Evolutionary conservation across 2,329 filamentous ascomycete species (phyloP), one percentile per base, ranked within the genome.

Genomic region (Cladosporium halotolerans): DNA sequence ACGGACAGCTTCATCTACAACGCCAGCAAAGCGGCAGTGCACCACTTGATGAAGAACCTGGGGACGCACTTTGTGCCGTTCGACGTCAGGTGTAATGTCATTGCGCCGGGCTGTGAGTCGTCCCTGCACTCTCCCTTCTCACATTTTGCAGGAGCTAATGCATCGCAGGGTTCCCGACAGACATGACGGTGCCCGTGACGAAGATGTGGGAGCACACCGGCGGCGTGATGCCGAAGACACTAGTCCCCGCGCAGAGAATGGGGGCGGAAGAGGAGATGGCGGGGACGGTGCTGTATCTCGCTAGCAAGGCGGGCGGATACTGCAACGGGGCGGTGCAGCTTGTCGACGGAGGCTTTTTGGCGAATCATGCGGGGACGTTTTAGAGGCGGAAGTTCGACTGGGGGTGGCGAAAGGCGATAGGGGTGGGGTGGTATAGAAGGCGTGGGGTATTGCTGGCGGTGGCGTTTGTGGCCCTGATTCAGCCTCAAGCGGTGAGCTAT

Each of bases 281-380:
- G 0, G 77, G 74, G 11, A 67, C 77, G 13, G 69, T 78, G 2
- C 54, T 79, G 36, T 81, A 78, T 55, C 64, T 81, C 50, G 72
- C 78, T 9, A 72, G 74, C 3, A 76, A 74, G 39, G 73, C 73
- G 5, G 77, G 76, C 1, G 71, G 70, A 10, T 82, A 81, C 64
- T 69, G 77, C 47, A 82, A 82, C 63, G 80, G 80, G 0, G 73
- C 68, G 52, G 69, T 78, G 13, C 71, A 77, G 48, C 63, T 79
- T 2, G 70, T 72, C 7, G 75, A 77, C 65, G 75, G 75, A 1
- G 75, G 75, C 5, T 65, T 73, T 50, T 51, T 68, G 46, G 55
- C 62, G 38, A 65, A 65, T 44, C 63, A 66, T 56, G 56, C 63
- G 33, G 61, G 63, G 10, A 55, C 54, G 9, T 57, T 58, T 45